A percentile compares a stretch with the other conserved stretches of the same genome.
phyloP scores from a whole-genome alignment of 2,329 filamentous ascomycete genomes.

The Teratosphaeria epicoccoides region DNA sequence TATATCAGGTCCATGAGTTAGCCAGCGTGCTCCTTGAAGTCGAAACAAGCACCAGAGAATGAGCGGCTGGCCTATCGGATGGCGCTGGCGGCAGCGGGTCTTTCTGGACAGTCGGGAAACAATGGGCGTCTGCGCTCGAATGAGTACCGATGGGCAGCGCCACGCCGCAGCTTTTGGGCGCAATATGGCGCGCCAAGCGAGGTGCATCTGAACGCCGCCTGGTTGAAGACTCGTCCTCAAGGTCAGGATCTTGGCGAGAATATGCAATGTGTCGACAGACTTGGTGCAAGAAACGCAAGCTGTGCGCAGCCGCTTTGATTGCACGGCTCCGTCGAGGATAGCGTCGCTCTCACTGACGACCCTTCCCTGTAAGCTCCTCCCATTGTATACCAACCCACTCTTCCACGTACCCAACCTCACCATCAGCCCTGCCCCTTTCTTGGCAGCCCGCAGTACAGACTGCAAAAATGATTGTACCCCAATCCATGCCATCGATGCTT shows the following conservation, averaged over 20 bases:
- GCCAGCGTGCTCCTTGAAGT: background rate
- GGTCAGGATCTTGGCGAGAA: too few species aligned
- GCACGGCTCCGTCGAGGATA: background rate
- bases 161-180: background rate
- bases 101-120: background rate
- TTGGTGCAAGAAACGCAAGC: background rate
- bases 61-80: background rate
- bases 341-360: conserved; percentile 1
- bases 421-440: conserved; percentile 45
- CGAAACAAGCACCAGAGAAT: background rate
- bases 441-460: conserved; percentile 75
- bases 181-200: background rate
- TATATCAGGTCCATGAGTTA: background rate
- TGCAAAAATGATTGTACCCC: conserved; percentile 83
- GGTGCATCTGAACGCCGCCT: background rate
- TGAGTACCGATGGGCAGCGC: background rate
- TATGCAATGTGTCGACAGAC: background rate
- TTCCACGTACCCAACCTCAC: conserved; percentile 68
- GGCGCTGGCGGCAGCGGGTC: background rate
- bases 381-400: conserved; percentile 98
- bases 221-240: too few species aligned
- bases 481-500: conserved; percentile 79
- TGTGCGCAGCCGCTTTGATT: background rate
- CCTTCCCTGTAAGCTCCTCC: conserved; percentile 54
- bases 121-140: background rate